Evolutionary conservation across 768 basidiomycete species (phyloP), one percentile per base, ranked within the genome.

Genomic region (Thelephora ganbajun): DNA sequence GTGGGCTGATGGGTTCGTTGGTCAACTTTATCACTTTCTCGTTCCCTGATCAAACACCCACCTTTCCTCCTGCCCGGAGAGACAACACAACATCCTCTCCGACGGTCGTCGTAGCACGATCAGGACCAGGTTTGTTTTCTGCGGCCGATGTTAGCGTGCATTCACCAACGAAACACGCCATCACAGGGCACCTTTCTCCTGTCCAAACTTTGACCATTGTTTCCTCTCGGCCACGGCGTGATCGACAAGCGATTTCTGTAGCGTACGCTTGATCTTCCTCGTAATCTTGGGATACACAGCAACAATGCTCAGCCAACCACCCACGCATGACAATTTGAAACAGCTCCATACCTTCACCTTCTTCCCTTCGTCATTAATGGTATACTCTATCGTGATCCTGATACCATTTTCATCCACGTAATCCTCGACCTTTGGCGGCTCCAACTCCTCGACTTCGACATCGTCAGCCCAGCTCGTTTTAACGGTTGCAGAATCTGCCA

Each of bases 201-300:
- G 72, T 3, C 96, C 96, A 58, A 99, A 99, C 63, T 94, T 98
- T 18, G 78, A 59, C 91, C 91, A 96, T 54, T 79, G 80, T 64
- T 93, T 85, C 44, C 94, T 79, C 61, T 94, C 91, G 0, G 96
- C 96, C 11, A 97, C 91, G 19, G 76, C 72, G 60, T 94, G 93
- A 51, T 92, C 87, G n/a, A 98, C 96, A 34, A 90, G 73, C 7
- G 86, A 81, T 61, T 90, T 93, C 60, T 92, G 86, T 12, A 96
- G 72, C 1, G 80, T 82, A 23, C 92, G 78, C 64, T 83, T 85
- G 60, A 83, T 91, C 55, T 79, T 80, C 51, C 88, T 78, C 14
- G 86, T 96, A 49, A 91, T 80, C 90, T 93, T 53, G 11, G 35
- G 18, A 33, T n/a, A 43, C 23, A 42, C 33, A 37, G 34, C 22